Evolutionary conservation across 164 flowering plant genomes (phyloP).

Genomic region (Sextonia rubra): DNA sequence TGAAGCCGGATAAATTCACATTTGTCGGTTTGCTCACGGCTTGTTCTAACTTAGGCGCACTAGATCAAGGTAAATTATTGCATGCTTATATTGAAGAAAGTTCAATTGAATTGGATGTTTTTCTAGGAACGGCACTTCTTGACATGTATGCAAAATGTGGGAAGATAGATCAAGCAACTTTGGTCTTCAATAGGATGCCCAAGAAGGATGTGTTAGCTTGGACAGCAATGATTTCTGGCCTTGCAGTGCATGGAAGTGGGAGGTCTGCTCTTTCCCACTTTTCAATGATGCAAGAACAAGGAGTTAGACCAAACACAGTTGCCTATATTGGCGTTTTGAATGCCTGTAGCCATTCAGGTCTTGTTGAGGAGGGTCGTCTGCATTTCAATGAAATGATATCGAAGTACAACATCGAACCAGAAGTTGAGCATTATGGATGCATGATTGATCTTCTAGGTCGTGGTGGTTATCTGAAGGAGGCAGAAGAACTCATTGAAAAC

Average conservation of each 20-base stretch:
- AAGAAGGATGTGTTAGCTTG: slow-evolving; percentile 13
- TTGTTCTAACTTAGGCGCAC: slow-evolving; percentile 33
- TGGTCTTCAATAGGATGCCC: slow-evolving; percentile 5
- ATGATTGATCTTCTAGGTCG: slow-evolving; percentile 7
- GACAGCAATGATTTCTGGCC: slow-evolving; percentile 9
- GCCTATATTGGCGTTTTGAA: slow-evolving; percentile 6
- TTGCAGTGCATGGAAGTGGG: slow-evolving; percentile 9
- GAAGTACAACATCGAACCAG: slow-evolving; percentile 8
- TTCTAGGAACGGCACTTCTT: slow-evolving; percentile 35
- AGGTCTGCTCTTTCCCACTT: slow-evolving; percentile 8
- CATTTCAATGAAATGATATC: slow-evolving; percentile 13
- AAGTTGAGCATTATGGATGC: slow-evolving; percentile 5
- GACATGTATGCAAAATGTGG: slow-evolving; percentile 93
- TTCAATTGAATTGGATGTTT: slow-evolving; percentile 22
- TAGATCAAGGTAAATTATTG: slow-evolving; percentile 30
- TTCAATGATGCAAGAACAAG: slow-evolving; percentile 9
- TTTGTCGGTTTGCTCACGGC: slow-evolving; percentile 32
- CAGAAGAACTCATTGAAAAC: slow-evolving; percentile 10
- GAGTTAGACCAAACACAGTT: slow-evolving; percentile 1
- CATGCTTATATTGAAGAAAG: slow-evolving; percentile 24
- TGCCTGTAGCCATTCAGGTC: slow-evolving; percentile 13
- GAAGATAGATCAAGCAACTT: slow-evolving; percentile 10
- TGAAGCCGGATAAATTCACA: slow-evolving; percentile 27
- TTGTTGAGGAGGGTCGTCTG: slow-evolving; percentile 6
- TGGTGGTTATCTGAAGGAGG: background rate